A percentile compares a stretch with the other conserved stretches of the same genome.
Conservation (phyloP, 176 grass and related monocot genomes). For the Zoysia japonica region DNA sequence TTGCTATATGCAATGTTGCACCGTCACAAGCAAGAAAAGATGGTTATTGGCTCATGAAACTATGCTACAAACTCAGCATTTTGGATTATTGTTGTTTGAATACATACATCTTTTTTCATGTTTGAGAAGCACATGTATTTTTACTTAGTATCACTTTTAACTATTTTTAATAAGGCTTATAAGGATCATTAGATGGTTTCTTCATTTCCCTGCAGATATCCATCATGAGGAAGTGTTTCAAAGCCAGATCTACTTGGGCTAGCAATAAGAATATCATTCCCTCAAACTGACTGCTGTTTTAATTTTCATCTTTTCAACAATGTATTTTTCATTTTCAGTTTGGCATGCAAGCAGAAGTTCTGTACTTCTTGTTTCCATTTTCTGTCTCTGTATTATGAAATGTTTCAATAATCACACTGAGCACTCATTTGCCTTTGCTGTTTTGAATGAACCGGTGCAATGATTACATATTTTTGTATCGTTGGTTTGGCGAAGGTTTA, state of each 20-base stretch:
- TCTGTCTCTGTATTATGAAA: slow-evolving; percentile 12
- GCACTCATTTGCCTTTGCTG: slow-evolving; percentile 2
- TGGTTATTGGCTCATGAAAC: background rate
- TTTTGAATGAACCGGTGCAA: background rate
- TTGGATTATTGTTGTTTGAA: background rate
- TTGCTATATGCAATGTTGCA: background rate
- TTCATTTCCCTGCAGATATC: slow-evolving; percentile 23
- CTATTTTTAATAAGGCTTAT: background rate
- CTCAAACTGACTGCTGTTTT: background rate
- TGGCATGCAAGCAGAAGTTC: background rate
- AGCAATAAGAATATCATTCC: slow-evolving; percentile 32
- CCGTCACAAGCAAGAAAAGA: background rate
- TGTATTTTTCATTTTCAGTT: background rate
- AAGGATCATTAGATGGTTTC: slow-evolving; percentile 26
- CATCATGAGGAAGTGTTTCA: background rate
- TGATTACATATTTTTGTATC: background rate
- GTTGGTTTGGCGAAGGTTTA: background rate
- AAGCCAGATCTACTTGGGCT: background rate
- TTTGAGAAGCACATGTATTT: background rate
- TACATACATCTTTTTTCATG: background rate
- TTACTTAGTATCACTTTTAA: background rate
- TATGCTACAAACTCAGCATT: background rate
- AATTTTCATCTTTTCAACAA: slow-evolving; percentile 1
- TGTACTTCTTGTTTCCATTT: slow-evolving; percentile 14
- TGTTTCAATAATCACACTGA: slow-evolving; percentile 34